Percentiles rank a stretch among this genome's conserved stretches.
phyloP scores from a whole-genome alignment of 2,329 filamentous ascomycete species.

The Mycosphaerella sp. region DNA sequence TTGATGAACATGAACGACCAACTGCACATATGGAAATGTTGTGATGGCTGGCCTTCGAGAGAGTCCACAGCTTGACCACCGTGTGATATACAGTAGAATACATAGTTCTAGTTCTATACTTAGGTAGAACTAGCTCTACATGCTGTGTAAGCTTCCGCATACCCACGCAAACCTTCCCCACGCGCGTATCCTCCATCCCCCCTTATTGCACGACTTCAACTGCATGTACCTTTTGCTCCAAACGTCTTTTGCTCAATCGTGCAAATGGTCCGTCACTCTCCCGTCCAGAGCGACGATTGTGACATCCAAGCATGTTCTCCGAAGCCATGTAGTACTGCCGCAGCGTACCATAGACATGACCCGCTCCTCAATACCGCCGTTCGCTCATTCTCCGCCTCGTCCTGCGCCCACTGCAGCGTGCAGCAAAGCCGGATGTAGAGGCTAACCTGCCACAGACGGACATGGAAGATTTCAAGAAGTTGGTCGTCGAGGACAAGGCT shows the following conservation, averaged over 20 bases:
- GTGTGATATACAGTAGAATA: no score
- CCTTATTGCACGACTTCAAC: not conserved
- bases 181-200: no score
- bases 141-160: no score
- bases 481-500: not conserved
- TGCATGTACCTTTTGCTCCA: not conserved
- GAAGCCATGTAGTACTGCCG: not conserved
- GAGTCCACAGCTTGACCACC: no score
- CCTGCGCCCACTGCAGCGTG: not conserved
- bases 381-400: not conserved
- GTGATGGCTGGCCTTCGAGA: no score
- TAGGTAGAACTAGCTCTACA: no score
- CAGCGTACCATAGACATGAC: not conserved
- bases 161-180: not conserved
- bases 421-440: not conserved
- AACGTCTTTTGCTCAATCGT: not conserved
- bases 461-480: not conserved
- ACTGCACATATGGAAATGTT: constrained; percentile 11
- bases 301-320: not conserved
- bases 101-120: no score
- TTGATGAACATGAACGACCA: no score
- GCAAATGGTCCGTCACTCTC: not conserved
- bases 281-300: not conserved
- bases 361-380: not conserved
- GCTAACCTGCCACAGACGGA: not conserved